Percentiles rank a stretch among this genome's conserved stretches.
Conservation (phyloP, 1,284 basidiomycete genomes). For the Rhodotorula sp. region DNA sequence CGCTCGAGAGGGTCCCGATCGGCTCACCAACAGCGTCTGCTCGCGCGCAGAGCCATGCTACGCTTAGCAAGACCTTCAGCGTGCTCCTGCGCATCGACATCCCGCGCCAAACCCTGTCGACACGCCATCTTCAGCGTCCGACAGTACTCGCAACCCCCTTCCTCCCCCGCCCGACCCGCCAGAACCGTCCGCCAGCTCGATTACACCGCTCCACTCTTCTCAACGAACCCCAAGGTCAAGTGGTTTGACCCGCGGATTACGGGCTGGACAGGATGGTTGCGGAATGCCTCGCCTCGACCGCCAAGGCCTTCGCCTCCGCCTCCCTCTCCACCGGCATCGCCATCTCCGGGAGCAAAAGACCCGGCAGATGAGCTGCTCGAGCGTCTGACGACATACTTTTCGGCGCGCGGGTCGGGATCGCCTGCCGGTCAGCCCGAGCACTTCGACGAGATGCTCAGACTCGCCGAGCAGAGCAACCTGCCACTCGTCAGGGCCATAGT, state of each 20-base stretch:
- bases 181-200: background rate
- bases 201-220: conserved; percentile 10
- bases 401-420: conserved; percentile 1
- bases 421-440: conserved; percentile 9
- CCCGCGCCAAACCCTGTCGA: conserved; percentile 17
- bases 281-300: background rate
- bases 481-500: conserved; percentile 23
- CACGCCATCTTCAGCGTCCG: conserved; percentile 10
- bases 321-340: background rate
- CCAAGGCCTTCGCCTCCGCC: background rate
- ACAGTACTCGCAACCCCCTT: too few species aligned
- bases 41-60: conserved; percentile 1
- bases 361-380: background rate
- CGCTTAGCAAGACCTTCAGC: background rate
- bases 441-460: conserved; percentile 7
- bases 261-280: conserved; percentile 10
- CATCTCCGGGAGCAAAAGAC: background rate
- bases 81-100: conserved; percentile 30
- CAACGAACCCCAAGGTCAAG: background rate
- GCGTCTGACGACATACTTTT: conserved; percentile 10
- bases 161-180: background rate
- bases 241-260: conserved; percentile 4
- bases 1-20: background rate
- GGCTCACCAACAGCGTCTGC: background rate
- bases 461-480: conserved; percentile 4